phyloP scores from a whole-genome alignment of 345 rosid genomes.

The Citrus cavaleriei region DNA sequence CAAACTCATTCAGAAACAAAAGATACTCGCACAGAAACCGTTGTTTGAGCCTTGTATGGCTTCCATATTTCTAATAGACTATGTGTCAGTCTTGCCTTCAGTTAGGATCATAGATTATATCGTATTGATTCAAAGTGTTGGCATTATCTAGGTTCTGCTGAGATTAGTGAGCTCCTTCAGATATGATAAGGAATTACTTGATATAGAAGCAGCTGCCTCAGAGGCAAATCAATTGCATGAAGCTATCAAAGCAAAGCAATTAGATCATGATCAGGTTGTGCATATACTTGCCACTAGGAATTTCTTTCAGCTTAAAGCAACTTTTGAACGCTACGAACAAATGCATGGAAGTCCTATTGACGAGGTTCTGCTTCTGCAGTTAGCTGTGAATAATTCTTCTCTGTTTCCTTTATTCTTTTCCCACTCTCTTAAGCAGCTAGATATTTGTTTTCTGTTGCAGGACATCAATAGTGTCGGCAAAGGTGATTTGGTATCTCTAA shows the following conservation, averaged over 20 bases:
- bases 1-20: not conserved
- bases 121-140: not conserved
- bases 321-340: constrained; percentile 58
- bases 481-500: constrained; percentile 48
- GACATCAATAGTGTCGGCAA: constrained; percentile 56
- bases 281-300: constrained; percentile 69
- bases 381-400: not conserved
- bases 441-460: constrained; percentile 28
- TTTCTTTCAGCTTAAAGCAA: constrained; percentile 63
- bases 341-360: constrained; percentile 47
- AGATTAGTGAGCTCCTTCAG: constrained; percentile 72
- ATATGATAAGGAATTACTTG: constrained; percentile 60
- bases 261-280: constrained; percentile 59
- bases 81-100: not conserved
- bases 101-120: not conserved
- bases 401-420: not conserved
- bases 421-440: not conserved
- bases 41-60: not conserved
- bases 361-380: constrained; percentile 44
- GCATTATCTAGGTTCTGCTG: constrained; percentile 50
- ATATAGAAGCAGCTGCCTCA: constrained; percentile 45
- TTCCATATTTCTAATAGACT: not conserved
- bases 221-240: constrained; percentile 65
- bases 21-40: not conserved
- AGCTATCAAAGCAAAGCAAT: constrained; percentile 50